Evolutionary conservation across 371 early-diverging fungal genomes (phyloP), one percentile per base, ranked within the genome.

Genomic region (Capillidium rhysosporum): DNA sequence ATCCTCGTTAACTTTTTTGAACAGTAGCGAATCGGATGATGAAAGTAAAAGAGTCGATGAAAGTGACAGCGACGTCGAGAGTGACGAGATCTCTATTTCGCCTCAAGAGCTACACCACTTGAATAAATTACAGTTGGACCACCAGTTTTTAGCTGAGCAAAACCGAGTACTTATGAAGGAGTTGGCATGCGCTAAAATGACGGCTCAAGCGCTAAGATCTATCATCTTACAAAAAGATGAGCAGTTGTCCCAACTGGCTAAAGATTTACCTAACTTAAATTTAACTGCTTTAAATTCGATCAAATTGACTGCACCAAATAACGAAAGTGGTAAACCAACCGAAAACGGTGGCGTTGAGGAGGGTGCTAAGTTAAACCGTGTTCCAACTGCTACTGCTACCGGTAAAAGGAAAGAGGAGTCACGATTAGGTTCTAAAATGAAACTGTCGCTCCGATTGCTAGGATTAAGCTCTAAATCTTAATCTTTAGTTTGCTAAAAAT

Each of bases 151-250:
- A 2, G 4, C n/a, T n/a, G 44, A 53, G 20, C 54, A 53, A 25
- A 53, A 53, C 54, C 23, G 29, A 2, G 25, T 14, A 5, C 30
- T 53, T 8, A 24, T 25, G 18, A 8, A 43, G 18, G 54, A 53
- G 28, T 21, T 53, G 20, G 28, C 25, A 10, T 25, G 26, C 18
- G 54, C 54, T 9, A 53, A 53, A 26, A 21, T 53, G 21, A 53
- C 54, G 10, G 44, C 44, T 18, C 44, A 41, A 20, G 54, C 54
- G 2, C 28, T 53, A 29, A 8, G 44, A 2, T 28, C 21, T 20
- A 53, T 53, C 41, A 43, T 53, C 26, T 1, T 23, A 2, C 40
- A 43, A 30, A 53, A 53, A 20, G 54, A 53, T 24, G 44, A 43
- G 8, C 30, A 53, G 20, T 28, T 53, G 21, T 40, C 25, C 23